Evolutionary conservation across 1,284 basidiomycete species (phyloP), one percentile per base, ranked within the genome.

Genomic region (Rugosomyces carneus): DNA sequence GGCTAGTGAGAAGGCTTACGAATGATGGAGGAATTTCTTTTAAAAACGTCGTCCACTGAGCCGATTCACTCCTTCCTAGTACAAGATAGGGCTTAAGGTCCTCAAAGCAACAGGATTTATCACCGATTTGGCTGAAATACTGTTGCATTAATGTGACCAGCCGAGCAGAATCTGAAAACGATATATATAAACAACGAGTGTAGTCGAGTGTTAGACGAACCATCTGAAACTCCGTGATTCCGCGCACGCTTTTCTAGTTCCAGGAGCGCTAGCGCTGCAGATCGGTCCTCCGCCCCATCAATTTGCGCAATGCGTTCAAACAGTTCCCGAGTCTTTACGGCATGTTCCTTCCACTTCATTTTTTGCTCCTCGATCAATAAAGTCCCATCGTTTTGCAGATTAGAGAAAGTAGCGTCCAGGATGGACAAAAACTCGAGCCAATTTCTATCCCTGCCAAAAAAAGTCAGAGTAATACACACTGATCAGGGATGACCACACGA

Each of bases 31-130:
- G 62, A 45, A 73, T 62, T 32, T 62, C 60, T 45, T 75, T 64
- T 16, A 88, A 65, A 60, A 77, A 78, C n/a, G 71, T 57, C 16
- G 70, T 74, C 79, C 84, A 86, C 47, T 65, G 64, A 8, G 61
- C 46, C 10, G 73, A 60, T 9, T 74, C 72, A 2, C 74, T 69
- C 37, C 65, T 69, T 23, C 72, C 64, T 3, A 85, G 63, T 6
- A 59, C 56, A 32, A 80, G 62, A 58, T 85, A 92, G 3, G 80
- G 78, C 52, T 73, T 73, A 37, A 95, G 66, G 56, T 95, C 92
- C 63, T 93, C 90, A 52, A 81, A 89, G 60, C 89, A 92, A 61
- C 86, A 90, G 4, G 82, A 70, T 63, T 93, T 95, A 60, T 81
- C 78, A 9, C 85, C 84, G 57, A 92, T 81, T 47, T 69, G 70